Conservation (phyloP, 139 green algal genomes). For the Auxenochlorella pyrenoidosa region DNA sequence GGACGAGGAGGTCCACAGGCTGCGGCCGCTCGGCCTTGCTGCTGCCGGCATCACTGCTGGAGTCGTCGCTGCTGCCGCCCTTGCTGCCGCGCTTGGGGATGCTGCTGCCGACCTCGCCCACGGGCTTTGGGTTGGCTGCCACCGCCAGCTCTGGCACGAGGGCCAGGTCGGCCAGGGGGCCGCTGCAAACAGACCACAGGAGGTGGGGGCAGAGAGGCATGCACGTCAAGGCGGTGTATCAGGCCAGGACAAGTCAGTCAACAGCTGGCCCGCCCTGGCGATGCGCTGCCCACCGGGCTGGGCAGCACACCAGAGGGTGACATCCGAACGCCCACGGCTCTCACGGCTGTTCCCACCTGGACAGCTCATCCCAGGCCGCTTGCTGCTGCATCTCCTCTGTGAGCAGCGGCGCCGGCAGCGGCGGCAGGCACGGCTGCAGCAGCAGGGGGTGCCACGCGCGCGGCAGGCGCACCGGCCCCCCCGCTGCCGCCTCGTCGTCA, state of each 20-base stretch:
- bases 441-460: constrained; percentile 52
- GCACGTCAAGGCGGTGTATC: no score
- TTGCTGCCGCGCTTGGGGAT: neutral
- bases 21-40: constrained; percentile 7
- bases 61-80: constrained; percentile 8
- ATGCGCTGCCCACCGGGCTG: no score
- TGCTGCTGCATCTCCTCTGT: constrained; percentile 10
- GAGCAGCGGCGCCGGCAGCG: constrained; percentile 40
- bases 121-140: neutral
- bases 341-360: neutral
- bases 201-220: no score
- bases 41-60: neutral
- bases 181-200: neutral
- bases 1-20: constrained; percentile 67
- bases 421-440: constrained; percentile 53
- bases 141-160: constrained; percentile 30
- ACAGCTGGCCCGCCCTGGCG: no score
- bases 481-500: constrained; percentile 8
- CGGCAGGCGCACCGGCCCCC: constrained; percentile 16
- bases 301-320: no score
- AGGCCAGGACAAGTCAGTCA: no score
- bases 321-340: neutral
- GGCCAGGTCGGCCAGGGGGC: neutral
- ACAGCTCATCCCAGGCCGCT: neutral
- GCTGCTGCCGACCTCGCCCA: constrained; percentile 8